Conservation (phyloP, 768 basidiomycete genomes). For the Tylopilus plumbeoviolaceoides region DNA sequence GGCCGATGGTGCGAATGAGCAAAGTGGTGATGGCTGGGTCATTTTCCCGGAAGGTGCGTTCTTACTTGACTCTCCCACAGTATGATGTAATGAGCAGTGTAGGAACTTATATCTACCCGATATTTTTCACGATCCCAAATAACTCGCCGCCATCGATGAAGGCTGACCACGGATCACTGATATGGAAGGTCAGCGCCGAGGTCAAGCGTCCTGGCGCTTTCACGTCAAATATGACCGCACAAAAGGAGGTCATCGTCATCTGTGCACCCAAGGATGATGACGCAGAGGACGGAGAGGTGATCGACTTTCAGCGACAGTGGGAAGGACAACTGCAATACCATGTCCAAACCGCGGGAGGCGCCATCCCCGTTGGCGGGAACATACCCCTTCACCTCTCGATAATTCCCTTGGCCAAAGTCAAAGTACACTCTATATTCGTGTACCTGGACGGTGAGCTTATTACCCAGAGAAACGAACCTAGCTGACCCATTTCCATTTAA, state of each 20-base stretch:
- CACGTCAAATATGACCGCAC: slow-evolving; percentile 62
- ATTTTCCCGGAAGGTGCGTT: slow-evolving; percentile 78
- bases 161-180: slow-evolving; percentile 71
- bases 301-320: slow-evolving; percentile 88
- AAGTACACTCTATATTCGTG: slow-evolving; percentile 68
- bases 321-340: slow-evolving; percentile 83
- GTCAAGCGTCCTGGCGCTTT: slow-evolving; percentile 83
- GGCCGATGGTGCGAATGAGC: slow-evolving; percentile 23
- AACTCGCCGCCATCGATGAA: slow-evolving; percentile 73
- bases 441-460: slow-evolving; percentile 70
- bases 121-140: slow-evolving; percentile 83
- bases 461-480: neutral
- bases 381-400: slow-evolving; percentile 79
- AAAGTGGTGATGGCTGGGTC: slow-evolving; percentile 61
- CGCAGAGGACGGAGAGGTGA: slow-evolving; percentile 65
- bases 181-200: slow-evolving; percentile 75
- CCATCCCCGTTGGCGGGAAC: slow-evolving; percentile 78
- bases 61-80: slow-evolving; percentile 11
- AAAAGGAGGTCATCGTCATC: slow-evolving; percentile 71
- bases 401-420: slow-evolving; percentile 80
- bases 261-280: slow-evolving; percentile 51
- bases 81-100: slow-evolving; percentile 45
- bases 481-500: slow-evolving; percentile 25
- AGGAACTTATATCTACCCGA: slow-evolving; percentile 93
- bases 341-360: slow-evolving; percentile 67